Conservation (phyloP, 768 basidiomycete genomes). For the Mycena epipterygia region DNA sequence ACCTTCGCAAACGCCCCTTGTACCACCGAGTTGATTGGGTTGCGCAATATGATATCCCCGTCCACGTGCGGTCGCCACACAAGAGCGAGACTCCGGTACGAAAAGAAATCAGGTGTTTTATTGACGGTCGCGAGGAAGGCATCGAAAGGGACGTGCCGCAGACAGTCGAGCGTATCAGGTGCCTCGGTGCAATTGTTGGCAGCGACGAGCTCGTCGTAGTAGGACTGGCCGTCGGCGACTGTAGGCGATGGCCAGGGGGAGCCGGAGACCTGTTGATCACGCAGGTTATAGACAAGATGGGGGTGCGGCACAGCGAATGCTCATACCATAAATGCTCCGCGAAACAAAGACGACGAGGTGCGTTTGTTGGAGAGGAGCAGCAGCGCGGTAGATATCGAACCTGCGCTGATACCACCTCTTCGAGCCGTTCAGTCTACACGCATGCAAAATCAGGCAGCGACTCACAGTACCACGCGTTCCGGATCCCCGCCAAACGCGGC, state of each 20-base stretch:
- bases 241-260: not conserved
- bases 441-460: not conserved
- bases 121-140: slow-evolving; percentile 49
- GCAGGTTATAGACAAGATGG: not conserved
- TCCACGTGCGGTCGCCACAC: slow-evolving; percentile 57
- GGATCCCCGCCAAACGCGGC: slow-evolving; percentile 69
- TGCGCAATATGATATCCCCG: slow-evolving; percentile 51
- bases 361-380: slow-evolving; percentile 17
- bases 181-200: slow-evolving; percentile 41
- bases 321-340: slow-evolving; percentile 17
- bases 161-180: slow-evolving; percentile 48
- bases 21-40: slow-evolving; percentile 47
- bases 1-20: slow-evolving; percentile 51
- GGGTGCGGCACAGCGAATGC: too few species aligned
- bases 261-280: not conserved
- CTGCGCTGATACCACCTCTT: slow-evolving; percentile 25
- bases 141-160: slow-evolving; percentile 47
- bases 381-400: slow-evolving; percentile 2
- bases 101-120: slow-evolving; percentile 45
- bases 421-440: not conserved
- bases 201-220: slow-evolving; percentile 21
- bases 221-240: not conserved
- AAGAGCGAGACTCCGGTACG: slow-evolving; percentile 45
- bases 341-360: slow-evolving; percentile 11
- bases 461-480: slow-evolving; percentile 57